These are phyloP conservation scores for Lolium rigidum DNA, from an alignment of 176 grass and related monocot genomes.

Conservation along the genomic window DNA sequence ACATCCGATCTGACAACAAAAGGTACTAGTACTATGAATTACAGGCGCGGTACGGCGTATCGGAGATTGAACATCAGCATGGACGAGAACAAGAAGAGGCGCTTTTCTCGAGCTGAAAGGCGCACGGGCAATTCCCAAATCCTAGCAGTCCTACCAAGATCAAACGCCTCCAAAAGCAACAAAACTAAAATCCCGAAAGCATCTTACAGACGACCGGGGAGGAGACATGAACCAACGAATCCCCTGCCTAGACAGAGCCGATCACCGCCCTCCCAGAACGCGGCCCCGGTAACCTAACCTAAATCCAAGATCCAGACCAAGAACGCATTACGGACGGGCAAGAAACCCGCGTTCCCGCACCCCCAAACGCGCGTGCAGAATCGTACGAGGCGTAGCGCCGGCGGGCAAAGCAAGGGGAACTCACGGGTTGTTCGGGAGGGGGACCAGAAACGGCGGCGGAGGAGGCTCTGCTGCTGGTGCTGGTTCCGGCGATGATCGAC, in stretches of 20 bases:
- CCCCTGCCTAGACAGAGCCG: background rate
- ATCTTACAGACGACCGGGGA: background rate
- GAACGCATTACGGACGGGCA: background rate
- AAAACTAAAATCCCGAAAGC: background rate
- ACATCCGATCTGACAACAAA: no score
- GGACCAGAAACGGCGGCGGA: background rate
- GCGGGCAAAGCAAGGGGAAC: background rate
- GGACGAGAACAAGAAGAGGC: no score
- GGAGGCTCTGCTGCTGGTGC: background rate
- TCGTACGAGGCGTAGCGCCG: background rate
- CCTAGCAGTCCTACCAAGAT: background rate
- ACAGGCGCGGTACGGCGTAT: no score
- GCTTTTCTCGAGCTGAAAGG: background rate
- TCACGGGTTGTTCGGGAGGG: constrained; percentile 23
- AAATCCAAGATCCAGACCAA: constrained; percentile 20
- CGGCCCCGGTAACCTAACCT: background rate
- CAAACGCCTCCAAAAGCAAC: background rate
- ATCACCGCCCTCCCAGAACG: background rate
- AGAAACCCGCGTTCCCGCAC: no score
- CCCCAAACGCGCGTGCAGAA: background rate
- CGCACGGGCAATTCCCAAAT: background rate
- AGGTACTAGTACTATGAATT: no score
- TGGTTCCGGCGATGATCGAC: background rate
- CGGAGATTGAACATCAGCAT: no score
- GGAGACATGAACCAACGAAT: background rate